Base-by-base conservation (phyloP, 306 rosid genomes). In the Sphenostylis stenocarpa region DNA sequence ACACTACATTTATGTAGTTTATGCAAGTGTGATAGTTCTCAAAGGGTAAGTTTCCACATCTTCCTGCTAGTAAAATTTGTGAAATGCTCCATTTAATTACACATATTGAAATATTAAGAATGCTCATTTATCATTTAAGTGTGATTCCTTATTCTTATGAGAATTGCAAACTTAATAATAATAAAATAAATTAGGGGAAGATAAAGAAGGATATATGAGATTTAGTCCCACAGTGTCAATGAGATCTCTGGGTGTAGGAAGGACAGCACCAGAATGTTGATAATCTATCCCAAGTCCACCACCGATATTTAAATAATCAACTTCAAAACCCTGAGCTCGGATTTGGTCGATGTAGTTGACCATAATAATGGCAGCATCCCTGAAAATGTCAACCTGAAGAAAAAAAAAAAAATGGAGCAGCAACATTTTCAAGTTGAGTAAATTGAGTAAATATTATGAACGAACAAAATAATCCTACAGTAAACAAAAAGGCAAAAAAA, bases 211-310 rank as follows among this genome's bases (percentile, higher is more conserved):
- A 71, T 26, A 58, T 26, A 41, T 49, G 68, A 43, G 63, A 75
- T 13, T 41, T 34, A 56, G 43, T 72, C 70, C 91, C 79, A 94
- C 96, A 13, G 95, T 94, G 72, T 94, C 84, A 62, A 94, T 90
- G 66, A 94, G 95, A 86, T 92, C 97, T 74, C 88, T 87, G 17
- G 98, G 97, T 45, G 80, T 84, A 4, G 97, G 98, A 85, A 92
- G 97, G 65, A 94, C 24, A 1, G 91, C 93, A 61, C 88, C 95
- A 57, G 97, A 16, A 72, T 92, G 98, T 84, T 92, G 84, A 80
- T 90, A 94, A 81, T 92, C 98, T 31, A 94, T 92, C 66, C 97
- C 97, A 76, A 94, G 93, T 51, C 98, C 98, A 65, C 98, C 97
- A 56, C 97, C 97, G 75, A 94, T 91, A 78, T 90, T 94, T 74